Base-by-base conservation (phyloP, 1,284 basidiomycete species). In the Leccinum pachyderme region DNA sequence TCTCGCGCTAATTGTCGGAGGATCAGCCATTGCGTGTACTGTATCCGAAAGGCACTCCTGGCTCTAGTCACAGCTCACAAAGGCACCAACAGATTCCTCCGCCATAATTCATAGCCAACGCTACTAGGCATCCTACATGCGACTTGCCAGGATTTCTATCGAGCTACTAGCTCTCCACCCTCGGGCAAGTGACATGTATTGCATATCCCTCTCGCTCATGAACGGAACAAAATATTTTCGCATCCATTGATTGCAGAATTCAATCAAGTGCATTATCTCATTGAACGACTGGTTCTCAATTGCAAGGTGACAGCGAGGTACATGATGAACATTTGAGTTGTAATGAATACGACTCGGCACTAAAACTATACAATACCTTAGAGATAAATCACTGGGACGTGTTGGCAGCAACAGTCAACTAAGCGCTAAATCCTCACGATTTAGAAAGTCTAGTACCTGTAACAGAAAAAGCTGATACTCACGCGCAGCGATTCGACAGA, bases 401-500 rank as follows among this genome's bases (percentile, higher is more conserved):
- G 13, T 51, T 24, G 1, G 55, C 63, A n/a, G 63, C 28, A 11
- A 55, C 53, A 25, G 9, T 52, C 37, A 43, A 33, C 63, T 63
- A 63, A 13, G 52, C 52, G 15, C 63, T 63, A 22, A 5, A 25
- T 28, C 22, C 7, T 41, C 25, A 13, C 49, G 22, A 5, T 31
- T 63, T 37, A 59, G 59, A 46, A 3, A 28, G 4, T 35, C 18
- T 28, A 2, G 33, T 27, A 12, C 1, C n/a, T 7, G 15, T 31
- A 27, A 32, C 29, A 53, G 6, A 6, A 32, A 46, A 35, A 18
- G 0, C 1, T 1, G 5, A 41, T n/a, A 64, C 67, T 53, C 41
- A 66, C 66, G 37, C 22, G 60, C 67, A 69, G 27, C 67, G 67
- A 3, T 54, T 15, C 5, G 49, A 13, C 13, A 69, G 18, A 3